Base-by-base conservation (phyloP, 2,329 filamentous ascomycete species). In the Epichloe brachyelytri region DNA sequence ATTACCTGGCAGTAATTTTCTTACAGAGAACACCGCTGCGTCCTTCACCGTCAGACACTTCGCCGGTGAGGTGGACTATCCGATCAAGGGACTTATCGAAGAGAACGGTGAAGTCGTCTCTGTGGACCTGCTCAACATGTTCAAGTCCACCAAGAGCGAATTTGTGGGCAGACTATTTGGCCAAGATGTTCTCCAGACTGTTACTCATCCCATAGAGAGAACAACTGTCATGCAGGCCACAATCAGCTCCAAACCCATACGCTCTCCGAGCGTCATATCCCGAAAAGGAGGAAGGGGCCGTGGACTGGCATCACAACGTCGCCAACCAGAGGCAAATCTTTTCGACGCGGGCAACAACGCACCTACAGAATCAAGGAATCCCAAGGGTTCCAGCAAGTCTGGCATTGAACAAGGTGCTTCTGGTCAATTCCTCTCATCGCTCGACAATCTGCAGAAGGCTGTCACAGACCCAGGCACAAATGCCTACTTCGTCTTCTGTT, bases 91-190 rank as follows among this genome's bases (percentile, higher is more conserved):
- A 5, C 72, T 98, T 20, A 78, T 97, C 3, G 93, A 98, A 66
- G 90, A 95, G 68, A 98, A 98, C 58, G 88, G 90, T 49, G 93
- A 98, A 65, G 82, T 95, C 55, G 93, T 98, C 56, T 95, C 90
- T 4, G 91, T 89, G 26, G 93, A 98, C 66, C 73, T 98, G 59
- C 88, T 98, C 76, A 96, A 95, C 68, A 77, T 98, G 60, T 85
- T 98, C 68, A 87, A 85, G 60, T 82, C 82, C 4, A 91, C 88
- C 53, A 90, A 87, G 69, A 95, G 86, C 64, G 80, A 87, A 40
- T 98, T 98, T 59, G 82, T 98, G 15, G 76, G 84, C 34, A 86
- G 90, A 47, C 79, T 98, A 2, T 97, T 98, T 60, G 91, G 90
- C n/a, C 93, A 97, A 66, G 90, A 96, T 62, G 91, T 88, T 11